phyloP scores from a whole-genome alignment of 768 basidiomycete species.

The Lentinula raphanica region DNA sequence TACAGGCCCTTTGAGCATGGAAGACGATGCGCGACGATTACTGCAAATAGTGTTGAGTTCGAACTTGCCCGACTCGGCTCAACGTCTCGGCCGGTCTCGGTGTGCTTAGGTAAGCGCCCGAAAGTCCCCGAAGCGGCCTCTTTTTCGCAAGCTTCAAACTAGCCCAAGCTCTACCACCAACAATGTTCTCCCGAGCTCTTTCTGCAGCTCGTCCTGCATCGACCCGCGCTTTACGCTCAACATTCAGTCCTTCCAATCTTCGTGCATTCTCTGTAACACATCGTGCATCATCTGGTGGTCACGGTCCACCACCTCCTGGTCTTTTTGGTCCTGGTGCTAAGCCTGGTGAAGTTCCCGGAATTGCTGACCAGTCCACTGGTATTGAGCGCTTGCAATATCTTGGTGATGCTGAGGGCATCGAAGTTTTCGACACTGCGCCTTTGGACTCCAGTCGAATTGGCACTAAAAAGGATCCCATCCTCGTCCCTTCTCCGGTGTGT shows the following conservation, averaged over 20 bases:
- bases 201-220: constrained; percentile 10
- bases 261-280: constrained; percentile 60
- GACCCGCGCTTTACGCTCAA: constrained; percentile 8
- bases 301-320: constrained; percentile 51
- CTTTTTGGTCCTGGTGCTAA: constrained; percentile 71
- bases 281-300: constrained; percentile 50
- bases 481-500: constrained; percentile 83
- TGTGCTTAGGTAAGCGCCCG: not conserved
- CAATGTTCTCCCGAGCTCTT: constrained; percentile 12
- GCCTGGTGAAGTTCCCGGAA: constrained; percentile 72
- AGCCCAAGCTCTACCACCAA: not conserved
- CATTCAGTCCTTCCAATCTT: constrained; percentile 20
- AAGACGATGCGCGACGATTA: no score
- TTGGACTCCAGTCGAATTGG: constrained; percentile 83
- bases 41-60: no score
- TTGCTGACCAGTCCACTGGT: constrained; percentile 91
- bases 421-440: constrained; percentile 85
- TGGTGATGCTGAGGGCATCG: constrained; percentile 81
- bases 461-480: constrained; percentile 81
- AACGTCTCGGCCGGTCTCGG: constrained; percentile 3
- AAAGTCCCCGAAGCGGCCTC: not conserved
- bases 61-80: not conserved
- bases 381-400: constrained; percentile 92
- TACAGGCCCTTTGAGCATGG: no score
- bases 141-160: not conserved